Base-by-base conservation (phyloP, 495 filamentous ascomycete species). In the Trichoderma reesei region DNA sequence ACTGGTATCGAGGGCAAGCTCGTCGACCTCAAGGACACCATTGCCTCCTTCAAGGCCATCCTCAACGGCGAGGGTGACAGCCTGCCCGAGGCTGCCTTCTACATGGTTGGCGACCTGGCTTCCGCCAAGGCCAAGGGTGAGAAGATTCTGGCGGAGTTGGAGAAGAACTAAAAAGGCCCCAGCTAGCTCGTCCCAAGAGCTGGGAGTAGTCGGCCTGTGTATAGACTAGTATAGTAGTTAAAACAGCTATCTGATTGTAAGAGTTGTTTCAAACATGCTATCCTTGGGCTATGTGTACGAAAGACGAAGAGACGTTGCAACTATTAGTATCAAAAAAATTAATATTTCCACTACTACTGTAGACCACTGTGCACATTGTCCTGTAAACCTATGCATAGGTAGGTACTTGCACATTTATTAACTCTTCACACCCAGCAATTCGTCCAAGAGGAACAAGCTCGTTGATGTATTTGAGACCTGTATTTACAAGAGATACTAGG, bases 1-100 rank as follows among this genome's bases (percentile, higher is more conserved):
- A 96, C 92, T 79, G 88, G 93, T 90, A 97, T 97, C 80, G 89
- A 97, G 87, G 94, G 94, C 80, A 85, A 85, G 78, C 87, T 98
- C 62, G 94, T 98, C 72, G 91, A 96, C 79, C 82, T 98, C 66
- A 98, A 98, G 88, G 92, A 96, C 81, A 98, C 94, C 78, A 96
- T 98, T 71, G 72, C 82, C 73, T 92, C 88, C 65, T 98, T 98
- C 90, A 94, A 98, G 90, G 85, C 90, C 69, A 97, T 98, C 80
- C 89, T 98, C 78, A 85, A 82, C 75, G 95, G 94, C 74, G 92
- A 96, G 82, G 89, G 85, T 82, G 94, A 98, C 78, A 88, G 96
- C 81, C 82, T 98, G 63, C 94, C 94, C 68, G 95, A 96, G 82
- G 85, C 85, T 86, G 91, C 91, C 75, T 96, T 95, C 85, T 96